Percentiles rank a stretch among this genome's conserved stretches.
Conservation (phyloP, 768 basidiomycete species). For the Tulasnella sp. region DNA sequence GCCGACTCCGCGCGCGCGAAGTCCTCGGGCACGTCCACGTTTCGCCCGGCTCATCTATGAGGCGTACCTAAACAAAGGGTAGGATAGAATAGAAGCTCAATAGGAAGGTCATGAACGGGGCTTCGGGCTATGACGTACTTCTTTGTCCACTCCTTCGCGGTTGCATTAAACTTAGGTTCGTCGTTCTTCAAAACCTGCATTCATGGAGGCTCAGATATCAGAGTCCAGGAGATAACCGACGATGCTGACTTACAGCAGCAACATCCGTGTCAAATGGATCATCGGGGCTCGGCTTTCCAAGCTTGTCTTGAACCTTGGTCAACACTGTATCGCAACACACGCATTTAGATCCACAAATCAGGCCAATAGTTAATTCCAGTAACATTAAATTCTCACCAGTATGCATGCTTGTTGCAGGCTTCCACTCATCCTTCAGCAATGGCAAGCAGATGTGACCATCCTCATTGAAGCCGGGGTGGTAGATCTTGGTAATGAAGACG, state of each 20-base stretch:
- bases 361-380: background rate
- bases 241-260: constrained; percentile 56
- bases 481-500: constrained; percentile 78
- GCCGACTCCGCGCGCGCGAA: background rate
- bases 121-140: constrained; percentile 49
- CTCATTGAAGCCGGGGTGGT: constrained; percentile 87
- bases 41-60: background rate
- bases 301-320: constrained; percentile 70
- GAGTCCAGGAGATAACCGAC: background rate
- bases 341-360: background rate
- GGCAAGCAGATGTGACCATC: constrained; percentile 83
- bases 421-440: constrained; percentile 87
- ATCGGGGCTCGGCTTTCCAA: constrained; percentile 83
- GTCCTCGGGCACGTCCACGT: background rate
- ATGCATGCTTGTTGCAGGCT: constrained; percentile 69
- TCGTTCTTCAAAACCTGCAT: constrained; percentile 70
- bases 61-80: background rate
- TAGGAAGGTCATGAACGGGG: background rate
- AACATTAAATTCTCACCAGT: constrained; percentile 47
- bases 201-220: background rate
- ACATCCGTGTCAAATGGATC: constrained; percentile 88
- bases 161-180: constrained; percentile 63
- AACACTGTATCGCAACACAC: constrained; percentile 50
- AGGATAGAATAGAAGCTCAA: background rate
- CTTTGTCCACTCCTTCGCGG: constrained; percentile 81